A percentile compares a stretch with the other conserved stretches of the same genome.
Conservation (phyloP, 805 yeast species). For the Cyberlindnera misumaiensis region DNA sequence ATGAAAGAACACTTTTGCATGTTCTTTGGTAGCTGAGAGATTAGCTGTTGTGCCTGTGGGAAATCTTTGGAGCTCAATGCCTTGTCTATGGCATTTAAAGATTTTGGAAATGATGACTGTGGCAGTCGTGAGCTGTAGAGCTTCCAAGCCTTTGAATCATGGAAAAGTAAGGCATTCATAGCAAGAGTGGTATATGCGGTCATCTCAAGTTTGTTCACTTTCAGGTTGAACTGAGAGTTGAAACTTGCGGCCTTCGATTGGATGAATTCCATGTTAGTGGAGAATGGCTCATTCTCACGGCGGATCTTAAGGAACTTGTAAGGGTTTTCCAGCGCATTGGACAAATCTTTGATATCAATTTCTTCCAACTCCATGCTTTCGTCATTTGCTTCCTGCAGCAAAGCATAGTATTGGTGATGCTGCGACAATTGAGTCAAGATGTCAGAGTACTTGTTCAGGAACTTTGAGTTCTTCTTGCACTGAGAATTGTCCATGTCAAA, state of each 20-base stretch:
- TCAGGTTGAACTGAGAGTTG: constrained; percentile 12
- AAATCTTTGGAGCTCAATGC: constrained; percentile 22
- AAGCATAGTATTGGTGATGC: constrained; percentile 39
- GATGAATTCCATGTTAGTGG: constrained; percentile 18
- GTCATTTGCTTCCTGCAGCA: constrained; percentile 29
- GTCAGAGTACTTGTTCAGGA: constrained; percentile 38
- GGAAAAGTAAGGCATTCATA: constrained; percentile 30
- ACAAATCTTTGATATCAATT: constrained; percentile 34
- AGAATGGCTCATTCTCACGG: constrained; percentile 16
- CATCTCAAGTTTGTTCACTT: constrained; percentile 17
- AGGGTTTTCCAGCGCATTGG: constrained; percentile 26
- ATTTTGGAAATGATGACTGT: constrained; percentile 21
- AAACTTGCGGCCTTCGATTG: constrained; percentile 12
- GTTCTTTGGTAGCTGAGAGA: constrained; percentile 33
- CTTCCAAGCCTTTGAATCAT: constrained; percentile 22
- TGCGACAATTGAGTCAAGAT: constrained; percentile 28
- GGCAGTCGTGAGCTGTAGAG: constrained; percentile 22
- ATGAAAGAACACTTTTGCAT: constrained; percentile 29
- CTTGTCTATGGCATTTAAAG: constrained; percentile 30
- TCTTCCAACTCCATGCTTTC: constrained; percentile 36
- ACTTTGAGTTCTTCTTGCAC: constrained; percentile 52
- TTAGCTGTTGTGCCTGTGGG: constrained; percentile 32
- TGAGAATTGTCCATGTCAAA: constrained; percentile 64
- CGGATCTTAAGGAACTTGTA: constrained; percentile 16
- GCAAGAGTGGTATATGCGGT: constrained; percentile 34